phyloP scores from a whole-genome alignment of 2,329 filamentous ascomycete genomes.

The Diaporthe aspalathi region DNA sequence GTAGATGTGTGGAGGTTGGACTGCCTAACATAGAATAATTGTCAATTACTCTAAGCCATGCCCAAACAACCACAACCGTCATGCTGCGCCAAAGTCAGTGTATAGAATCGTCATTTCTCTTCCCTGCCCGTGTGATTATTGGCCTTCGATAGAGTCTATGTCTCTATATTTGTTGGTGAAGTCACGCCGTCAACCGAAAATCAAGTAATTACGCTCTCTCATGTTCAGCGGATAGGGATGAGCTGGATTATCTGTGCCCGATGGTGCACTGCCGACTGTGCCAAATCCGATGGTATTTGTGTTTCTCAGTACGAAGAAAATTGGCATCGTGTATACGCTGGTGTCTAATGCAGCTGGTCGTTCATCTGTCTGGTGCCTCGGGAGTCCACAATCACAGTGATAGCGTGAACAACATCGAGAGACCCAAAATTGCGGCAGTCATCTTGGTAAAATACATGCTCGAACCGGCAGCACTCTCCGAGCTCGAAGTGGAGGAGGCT shows the following conservation, averaged over 20 bases:
- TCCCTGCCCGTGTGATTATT: neutral
- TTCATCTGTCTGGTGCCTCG: neutral
- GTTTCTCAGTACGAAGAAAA: neutral
- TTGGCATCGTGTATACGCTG: neutral
- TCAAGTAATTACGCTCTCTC: neutral
- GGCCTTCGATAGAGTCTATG: neutral
- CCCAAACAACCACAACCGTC: slow-evolving; percentile 5
- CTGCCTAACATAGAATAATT: neutral
- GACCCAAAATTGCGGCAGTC: slow-evolving; percentile 59
- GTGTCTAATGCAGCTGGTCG: neutral
- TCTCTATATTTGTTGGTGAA: neutral
- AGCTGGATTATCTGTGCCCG: neutral
- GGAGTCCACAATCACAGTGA: slow-evolving; percentile 54
- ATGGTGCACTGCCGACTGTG: neutral
- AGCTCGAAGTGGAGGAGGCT: slow-evolving; percentile 44
- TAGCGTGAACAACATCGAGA: slow-evolving; percentile 65
- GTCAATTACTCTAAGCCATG: slow-evolving; percentile 24
- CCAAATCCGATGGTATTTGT: neutral
- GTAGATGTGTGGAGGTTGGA: slow-evolving; percentile 5
- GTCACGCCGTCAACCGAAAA: neutral
- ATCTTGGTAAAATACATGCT: slow-evolving; percentile 62
- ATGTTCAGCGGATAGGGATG: slow-evolving; percentile 6
- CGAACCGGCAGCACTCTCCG: slow-evolving; percentile 56
- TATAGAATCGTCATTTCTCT: neutral
- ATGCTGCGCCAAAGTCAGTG: slow-evolving; percentile 3